phyloP scores from a whole-genome alignment of 306 rosid species.

The Vachellia pachyceras region DNA sequence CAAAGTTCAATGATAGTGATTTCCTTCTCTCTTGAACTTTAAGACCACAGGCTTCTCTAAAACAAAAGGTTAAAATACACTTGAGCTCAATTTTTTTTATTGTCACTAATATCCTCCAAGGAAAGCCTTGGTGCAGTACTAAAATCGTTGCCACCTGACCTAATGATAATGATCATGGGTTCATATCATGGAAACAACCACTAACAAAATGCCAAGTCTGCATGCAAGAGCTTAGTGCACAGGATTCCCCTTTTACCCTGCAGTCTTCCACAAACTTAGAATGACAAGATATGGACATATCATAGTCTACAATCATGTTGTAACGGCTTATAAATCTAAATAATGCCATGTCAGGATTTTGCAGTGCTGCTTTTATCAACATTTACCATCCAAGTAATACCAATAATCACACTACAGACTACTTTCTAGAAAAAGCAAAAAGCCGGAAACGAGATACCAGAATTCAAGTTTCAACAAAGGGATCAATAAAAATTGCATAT shows the following conservation, averaged over 20 bases:
- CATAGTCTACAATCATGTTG: neutral
- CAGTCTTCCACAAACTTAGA: neutral
- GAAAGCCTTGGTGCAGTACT: too few relatives aligned
- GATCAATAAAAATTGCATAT: neutral
- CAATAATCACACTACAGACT: neutral
- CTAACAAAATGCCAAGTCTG: too few relatives aligned
- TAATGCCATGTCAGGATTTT: conserved; percentile 6
- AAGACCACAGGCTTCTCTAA: too few relatives aligned
- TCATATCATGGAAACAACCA: too few relatives aligned
- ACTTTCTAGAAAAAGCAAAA: neutral
- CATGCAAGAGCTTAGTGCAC: too few relatives aligned
- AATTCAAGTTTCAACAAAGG: neutral
- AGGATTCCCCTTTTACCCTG: neutral
- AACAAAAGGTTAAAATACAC: too few relatives aligned
- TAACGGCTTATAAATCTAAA: neutral
- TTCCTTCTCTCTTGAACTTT: too few relatives aligned
- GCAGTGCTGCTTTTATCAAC: conserved; percentile 14
- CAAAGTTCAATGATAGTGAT: too few relatives aligned
- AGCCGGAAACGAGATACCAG: neutral
- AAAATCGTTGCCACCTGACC: too few relatives aligned
- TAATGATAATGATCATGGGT: too few relatives aligned
- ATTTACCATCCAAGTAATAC: conserved; percentile 18
- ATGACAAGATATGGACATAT: neutral
- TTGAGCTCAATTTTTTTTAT: too few relatives aligned
- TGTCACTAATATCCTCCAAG: too few relatives aligned